These are phyloP conservation scores for Hypholoma sublateritium DNA, from an alignment of 768 basidiomycete genomes.

Conservation along the genomic window DNA sequence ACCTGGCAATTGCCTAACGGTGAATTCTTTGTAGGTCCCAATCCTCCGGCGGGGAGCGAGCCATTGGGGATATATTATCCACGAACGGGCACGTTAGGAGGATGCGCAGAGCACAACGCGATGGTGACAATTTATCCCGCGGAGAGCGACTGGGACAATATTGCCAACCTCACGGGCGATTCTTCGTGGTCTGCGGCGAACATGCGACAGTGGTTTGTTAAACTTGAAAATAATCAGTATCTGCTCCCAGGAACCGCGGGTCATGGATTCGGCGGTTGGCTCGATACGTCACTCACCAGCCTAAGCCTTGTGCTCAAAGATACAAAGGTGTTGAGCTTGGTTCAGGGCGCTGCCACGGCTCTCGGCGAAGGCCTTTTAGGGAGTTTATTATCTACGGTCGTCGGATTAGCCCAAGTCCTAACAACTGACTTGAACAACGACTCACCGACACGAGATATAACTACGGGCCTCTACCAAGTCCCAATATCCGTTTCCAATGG, in stretches of 20 bases:
- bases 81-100: slow-evolving; percentile 1
- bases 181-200: slow-evolving; percentile 3
- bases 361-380: slow-evolving; percentile 3
- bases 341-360: slow-evolving; percentile 5
- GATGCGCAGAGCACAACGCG: slow-evolving; percentile 5
- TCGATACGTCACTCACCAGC: slow-evolving; percentile 4
- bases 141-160: slow-evolving; percentile 7
- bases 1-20: slow-evolving; percentile 4
- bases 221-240: slow-evolving; percentile 7
- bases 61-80: slow-evolving; percentile 6
- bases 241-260: slow-evolving; percentile 1
- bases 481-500: slow-evolving; percentile 6
- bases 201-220: slow-evolving; percentile 5
- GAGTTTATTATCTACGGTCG: not conserved
- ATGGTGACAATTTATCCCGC: slow-evolving; percentile 8
- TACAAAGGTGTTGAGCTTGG: slow-evolving; percentile 4
- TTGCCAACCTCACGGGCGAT: slow-evolving; percentile 1
- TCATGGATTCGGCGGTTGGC: slow-evolving; percentile 6
- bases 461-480: slow-evolving; percentile 3
- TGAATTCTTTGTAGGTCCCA: slow-evolving; percentile 1
- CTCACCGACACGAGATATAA: not conserved
- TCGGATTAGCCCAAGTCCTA: slow-evolving; percentile 1
- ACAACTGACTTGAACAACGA: slow-evolving; percentile 2
- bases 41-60: slow-evolving; percentile 5
- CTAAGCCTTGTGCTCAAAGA: slow-evolving; percentile 4